Percentiles rank a stretch among this genome's conserved stretches.
These are phyloP conservation scores for Phytophthora quininea DNA, from an alignment of 352 stramenopile species.

Conservation along the genomic window DNA sequence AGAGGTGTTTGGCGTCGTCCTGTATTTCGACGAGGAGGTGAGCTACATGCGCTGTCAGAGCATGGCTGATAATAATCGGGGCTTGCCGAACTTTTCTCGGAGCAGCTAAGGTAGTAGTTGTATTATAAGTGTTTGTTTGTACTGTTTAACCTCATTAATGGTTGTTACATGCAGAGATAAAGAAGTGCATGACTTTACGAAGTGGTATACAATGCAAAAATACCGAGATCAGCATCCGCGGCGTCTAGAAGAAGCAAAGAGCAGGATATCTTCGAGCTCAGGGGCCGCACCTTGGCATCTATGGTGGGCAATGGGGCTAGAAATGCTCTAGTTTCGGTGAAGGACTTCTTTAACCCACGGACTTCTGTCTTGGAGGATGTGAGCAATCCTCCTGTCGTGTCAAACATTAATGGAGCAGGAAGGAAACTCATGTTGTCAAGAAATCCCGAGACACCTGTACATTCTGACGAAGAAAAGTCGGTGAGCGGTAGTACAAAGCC, in stretches of 20 bases:
- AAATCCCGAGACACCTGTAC: constrained; percentile 2
- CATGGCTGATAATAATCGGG: constrained; percentile 46
- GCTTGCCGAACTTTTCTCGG: constrained; percentile 39
- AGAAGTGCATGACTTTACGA: constrained; percentile 23
- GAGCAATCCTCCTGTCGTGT: constrained; percentile 7
- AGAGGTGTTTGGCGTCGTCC: constrained; percentile 68
- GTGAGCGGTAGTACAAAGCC: not conserved
- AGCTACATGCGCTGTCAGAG: constrained; percentile 71
- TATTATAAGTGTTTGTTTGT: not conserved
- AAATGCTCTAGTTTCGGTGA: constrained; percentile 23
- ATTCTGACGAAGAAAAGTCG: constrained; percentile 22
- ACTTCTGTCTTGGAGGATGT: constrained; percentile 28
- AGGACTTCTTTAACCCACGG: constrained; percentile 27
- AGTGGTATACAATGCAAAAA: constrained; percentile 12
- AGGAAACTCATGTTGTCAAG: constrained; percentile 27
- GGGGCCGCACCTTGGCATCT: constrained; percentile 1
- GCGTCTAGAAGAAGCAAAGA: constrained; percentile 8
- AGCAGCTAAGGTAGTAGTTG: constrained; percentile 46
- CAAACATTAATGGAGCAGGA: constrained; percentile 2
- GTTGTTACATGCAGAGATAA: constrained; percentile 15
- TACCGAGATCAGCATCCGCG: constrained; percentile 4
- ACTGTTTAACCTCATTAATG: not conserved
- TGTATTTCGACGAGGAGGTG: constrained; percentile 71
- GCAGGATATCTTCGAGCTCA: constrained; percentile 6
- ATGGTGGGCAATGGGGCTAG: constrained; percentile 18